A percentile compares a stretch with the other conserved stretches of the same genome.
Conservation (phyloP, 2,329 filamentous ascomycete species). For the Cladosporium halotolerans region DNA sequence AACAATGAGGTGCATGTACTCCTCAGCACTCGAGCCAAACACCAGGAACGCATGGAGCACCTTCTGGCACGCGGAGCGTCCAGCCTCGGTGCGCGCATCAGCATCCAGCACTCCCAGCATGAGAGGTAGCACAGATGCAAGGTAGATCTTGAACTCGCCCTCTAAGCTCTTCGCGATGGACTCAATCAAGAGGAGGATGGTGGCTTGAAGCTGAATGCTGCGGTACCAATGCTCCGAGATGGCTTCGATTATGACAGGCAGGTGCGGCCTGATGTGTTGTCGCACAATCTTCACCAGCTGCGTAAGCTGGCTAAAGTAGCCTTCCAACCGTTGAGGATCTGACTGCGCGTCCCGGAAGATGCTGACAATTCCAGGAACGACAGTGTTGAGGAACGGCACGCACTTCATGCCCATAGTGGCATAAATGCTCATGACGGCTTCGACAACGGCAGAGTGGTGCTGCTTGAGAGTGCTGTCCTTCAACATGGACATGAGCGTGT, state of each 20-base stretch:
- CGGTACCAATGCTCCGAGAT: constrained; percentile 87
- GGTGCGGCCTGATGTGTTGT: constrained; percentile 88
- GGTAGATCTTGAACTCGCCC: constrained; percentile 94
- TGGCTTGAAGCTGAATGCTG: constrained; percentile 74
- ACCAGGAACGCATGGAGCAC: constrained; percentile 93
- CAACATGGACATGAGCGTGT: constrained; percentile 84
- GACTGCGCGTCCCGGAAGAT: constrained; percentile 79
- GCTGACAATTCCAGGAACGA: constrained; percentile 85
- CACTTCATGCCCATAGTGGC: constrained; percentile 93
- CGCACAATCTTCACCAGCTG: constrained; percentile 90
- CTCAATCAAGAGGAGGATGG: constrained; percentile 86
- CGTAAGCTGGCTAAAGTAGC: constrained; percentile 95
- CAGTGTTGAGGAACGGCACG: constrained; percentile 86
- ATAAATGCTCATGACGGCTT: constrained; percentile 98
- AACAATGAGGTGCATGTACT: constrained; percentile 99
- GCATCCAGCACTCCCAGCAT: constrained; percentile 94
- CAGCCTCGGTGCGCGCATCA: constrained; percentile 68
- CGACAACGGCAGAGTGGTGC: constrained; percentile 89
- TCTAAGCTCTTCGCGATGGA: constrained; percentile 89
- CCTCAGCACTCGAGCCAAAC: constrained; percentile 90
- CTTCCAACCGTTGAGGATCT: constrained; percentile 64
- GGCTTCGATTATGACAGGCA: constrained; percentile 78
- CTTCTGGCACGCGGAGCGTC: constrained; percentile 38
- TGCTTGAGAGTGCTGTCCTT: constrained; percentile 85
- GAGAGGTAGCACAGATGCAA: constrained; percentile 79